Conservation (phyloP, 257 asterid genomes). For the Henckelia pumila region DNA sequence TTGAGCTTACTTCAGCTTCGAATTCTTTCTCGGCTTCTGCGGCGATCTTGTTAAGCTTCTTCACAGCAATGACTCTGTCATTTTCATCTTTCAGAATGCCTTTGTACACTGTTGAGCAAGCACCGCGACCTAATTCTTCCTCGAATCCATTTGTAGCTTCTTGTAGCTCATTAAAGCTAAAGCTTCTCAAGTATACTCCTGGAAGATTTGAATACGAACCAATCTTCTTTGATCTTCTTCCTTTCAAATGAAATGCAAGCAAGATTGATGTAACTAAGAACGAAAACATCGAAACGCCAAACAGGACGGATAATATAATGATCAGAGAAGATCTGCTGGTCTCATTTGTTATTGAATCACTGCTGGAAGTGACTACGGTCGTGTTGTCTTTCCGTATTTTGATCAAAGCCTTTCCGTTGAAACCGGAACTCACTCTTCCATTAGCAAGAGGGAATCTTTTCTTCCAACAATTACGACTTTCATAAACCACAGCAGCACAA, state of each 20-base stretch:
- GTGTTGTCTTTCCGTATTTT: no score
- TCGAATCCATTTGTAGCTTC: constrained; percentile 25
- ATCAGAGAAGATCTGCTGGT: background rate
- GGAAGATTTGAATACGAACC: background rate
- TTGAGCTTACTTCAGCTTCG: constrained; percentile 12
- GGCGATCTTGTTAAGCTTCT: constrained; percentile 27
- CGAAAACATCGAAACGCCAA: background rate
- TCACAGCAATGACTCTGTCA: constrained; percentile 23
- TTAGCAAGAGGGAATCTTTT: constrained; percentile 45
- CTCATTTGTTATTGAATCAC: background rate
- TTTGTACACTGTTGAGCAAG: constrained; percentile 20
- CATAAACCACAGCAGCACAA: constrained; percentile 38
- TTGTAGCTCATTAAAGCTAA: background rate
- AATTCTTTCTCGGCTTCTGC: constrained; percentile 34
- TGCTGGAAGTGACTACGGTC: background rate
- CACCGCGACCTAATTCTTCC: constrained; percentile 32
- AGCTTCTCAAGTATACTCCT: background rate
- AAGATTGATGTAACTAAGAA: background rate
- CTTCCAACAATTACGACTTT: constrained; percentile 32
- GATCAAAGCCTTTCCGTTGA: background rate
- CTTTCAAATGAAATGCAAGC: background rate
- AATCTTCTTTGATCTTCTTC: background rate
- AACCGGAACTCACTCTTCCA: constrained; percentile 20
- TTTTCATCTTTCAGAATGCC: constrained; percentile 25
- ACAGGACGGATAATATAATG: background rate